These are phyloP conservation scores for Crucihimalaya himalaica DNA, from an alignment of 345 rosid species.

Conservation along the genomic window DNA sequence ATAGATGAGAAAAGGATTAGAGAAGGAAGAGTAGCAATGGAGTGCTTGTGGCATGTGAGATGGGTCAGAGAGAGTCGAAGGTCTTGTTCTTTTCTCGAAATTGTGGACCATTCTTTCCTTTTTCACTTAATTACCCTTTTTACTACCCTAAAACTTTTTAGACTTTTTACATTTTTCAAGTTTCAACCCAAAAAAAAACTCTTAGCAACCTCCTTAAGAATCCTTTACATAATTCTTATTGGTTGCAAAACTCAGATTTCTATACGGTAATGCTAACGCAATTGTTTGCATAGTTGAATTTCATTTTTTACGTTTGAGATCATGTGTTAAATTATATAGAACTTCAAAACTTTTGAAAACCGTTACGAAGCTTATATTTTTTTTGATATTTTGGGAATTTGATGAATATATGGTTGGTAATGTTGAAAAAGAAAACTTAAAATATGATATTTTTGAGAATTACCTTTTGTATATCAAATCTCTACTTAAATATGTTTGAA, in stretches of 20 bases:
- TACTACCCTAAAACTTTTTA: not conserved
- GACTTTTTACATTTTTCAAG: not conserved
- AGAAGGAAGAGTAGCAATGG: conserved; percentile 12
- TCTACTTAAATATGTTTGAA: not conserved
- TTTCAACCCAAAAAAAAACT: not conserved
- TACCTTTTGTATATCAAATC: not conserved
- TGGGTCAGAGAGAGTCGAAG: conserved; percentile 35
- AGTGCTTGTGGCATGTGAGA: conserved; percentile 38
- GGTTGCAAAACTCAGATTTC: not conserved
- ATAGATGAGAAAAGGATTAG: conserved; percentile 5
- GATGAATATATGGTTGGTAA: not conserved
- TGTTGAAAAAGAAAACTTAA: too few relatives aligned
- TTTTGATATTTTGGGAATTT: not conserved
- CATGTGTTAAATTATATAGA: not conserved
- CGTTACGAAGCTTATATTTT: too few relatives aligned
- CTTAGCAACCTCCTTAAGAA: not conserved
- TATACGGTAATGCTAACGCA: too few relatives aligned
- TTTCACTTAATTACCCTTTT: conserved; percentile 26
- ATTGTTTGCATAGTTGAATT: not conserved
- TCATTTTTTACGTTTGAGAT: not conserved
- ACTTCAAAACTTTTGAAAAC: too few relatives aligned
- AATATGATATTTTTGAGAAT: too few relatives aligned
- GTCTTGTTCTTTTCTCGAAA: conserved; percentile 40
- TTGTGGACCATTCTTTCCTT: conserved; percentile 36
- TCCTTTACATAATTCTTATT: not conserved